phyloP scores from a whole-genome alignment of 2,329 filamentous ascomycete species.

The Apiospora aurea region DNA sequence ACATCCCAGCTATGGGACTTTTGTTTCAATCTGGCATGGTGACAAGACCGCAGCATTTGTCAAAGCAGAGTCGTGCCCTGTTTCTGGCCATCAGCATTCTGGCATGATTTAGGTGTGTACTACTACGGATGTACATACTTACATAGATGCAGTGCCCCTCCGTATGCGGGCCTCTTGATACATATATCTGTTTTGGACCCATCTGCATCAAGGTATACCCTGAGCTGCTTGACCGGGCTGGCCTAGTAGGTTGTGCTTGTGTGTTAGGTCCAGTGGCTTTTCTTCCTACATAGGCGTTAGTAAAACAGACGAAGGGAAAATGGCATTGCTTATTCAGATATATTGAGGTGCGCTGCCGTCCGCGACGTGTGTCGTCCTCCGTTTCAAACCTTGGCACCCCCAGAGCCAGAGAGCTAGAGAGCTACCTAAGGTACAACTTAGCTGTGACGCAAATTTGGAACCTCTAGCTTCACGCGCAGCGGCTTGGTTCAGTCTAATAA shows the following conservation, averaged over 20 bases:
- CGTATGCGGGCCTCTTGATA: not conserved
- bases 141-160: no score
- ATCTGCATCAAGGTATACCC: not conserved
- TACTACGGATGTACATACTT: no score
- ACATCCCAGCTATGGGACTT: constrained; percentile 1
- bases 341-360: not conserved
- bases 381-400: not conserved
- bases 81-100: not conserved
- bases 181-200: not conserved
- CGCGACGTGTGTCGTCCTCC: not conserved
- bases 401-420: no score
- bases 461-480: not conserved
- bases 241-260: no score
- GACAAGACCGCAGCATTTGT: not conserved
- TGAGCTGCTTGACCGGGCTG: no score
- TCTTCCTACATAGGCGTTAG: no score
- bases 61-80: not conserved
- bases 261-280: no score
- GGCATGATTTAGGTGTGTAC: no score
- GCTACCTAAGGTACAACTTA: not conserved
- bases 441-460: not conserved
- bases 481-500: not conserved
- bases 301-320: no score
- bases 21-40: not conserved
- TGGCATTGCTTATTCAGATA: not conserved